These are phyloP conservation scores for Silene conica DNA, from an alignment of 148 eudicot genomes.

Conservation along the genomic window DNA sequence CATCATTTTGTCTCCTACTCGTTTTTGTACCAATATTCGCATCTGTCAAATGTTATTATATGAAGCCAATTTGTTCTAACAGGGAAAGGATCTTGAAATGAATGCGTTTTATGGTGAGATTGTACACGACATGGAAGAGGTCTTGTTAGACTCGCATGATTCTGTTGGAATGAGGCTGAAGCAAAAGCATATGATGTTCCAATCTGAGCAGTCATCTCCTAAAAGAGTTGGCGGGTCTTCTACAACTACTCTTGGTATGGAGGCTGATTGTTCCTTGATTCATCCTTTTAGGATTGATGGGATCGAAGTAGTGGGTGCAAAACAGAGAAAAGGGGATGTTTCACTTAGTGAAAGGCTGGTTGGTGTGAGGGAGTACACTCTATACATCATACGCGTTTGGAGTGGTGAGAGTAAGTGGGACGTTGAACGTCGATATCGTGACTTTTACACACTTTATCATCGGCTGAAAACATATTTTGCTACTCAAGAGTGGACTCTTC, in stretches of 20 bases:
- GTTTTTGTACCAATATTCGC: neutral
- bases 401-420: conserved; percentile 76
- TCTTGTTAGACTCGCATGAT: conserved; percentile 65
- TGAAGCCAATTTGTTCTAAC: neutral
- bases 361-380: conserved; percentile 90
- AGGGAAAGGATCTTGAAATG: conserved; percentile 42
- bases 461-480: conserved; percentile 58
- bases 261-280: conserved; percentile 29
- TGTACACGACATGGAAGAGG: conserved; percentile 98
- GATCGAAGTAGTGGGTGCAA: conserved; percentile 80
- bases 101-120: conserved; percentile 71
- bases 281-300: conserved; percentile 53
- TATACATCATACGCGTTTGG: conserved; percentile 60
- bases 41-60: neutral
- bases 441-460: conserved; percentile 69
- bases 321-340: conserved; percentile 74
- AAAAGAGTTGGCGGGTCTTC: conserved; percentile 65
- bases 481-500: conserved; percentile 66
- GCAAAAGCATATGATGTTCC: conserved; percentile 27
- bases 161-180: conserved; percentile 45
- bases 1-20: neutral
- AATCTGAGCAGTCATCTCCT: conserved; percentile 41
- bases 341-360: conserved; percentile 89
- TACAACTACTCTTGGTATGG: conserved; percentile 61
- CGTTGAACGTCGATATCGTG: conserved; percentile 89